Percentiles rank a stretch among this genome's conserved stretches.
Conservation (phyloP, 1,139 yeast species). For the Wickerhamomyces sp. region DNA sequence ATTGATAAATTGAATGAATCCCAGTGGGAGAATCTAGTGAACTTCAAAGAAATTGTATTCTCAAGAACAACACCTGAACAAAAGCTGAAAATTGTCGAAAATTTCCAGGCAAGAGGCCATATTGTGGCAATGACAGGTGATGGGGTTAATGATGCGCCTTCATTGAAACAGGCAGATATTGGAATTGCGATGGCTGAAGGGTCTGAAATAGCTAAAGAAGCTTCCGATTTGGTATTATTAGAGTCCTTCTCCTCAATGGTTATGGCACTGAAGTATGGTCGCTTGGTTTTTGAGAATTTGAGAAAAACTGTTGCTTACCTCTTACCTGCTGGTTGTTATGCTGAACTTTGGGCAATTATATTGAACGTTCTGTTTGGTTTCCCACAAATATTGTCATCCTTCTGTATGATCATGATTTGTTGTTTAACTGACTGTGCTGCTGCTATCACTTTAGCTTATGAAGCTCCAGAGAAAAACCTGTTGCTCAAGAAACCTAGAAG, state of each 20-base stretch:
- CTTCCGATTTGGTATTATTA: conserved; percentile 46
- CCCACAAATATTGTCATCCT: conserved; percentile 48
- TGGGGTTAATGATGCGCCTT: conserved; percentile 52
- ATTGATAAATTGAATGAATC: conserved; percentile 33
- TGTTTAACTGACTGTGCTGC: conserved; percentile 45
- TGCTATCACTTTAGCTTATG: conserved; percentile 43
- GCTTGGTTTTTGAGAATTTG: conserved; percentile 49
- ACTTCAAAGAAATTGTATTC: conserved; percentile 43
- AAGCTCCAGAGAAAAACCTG: conserved; percentile 41
- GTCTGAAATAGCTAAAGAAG: conserved; percentile 56
- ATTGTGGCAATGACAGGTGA: conserved; percentile 51
- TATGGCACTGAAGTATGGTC: conserved; percentile 43
- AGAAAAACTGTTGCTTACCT: conserved; percentile 46
- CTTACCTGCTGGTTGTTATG: conserved; percentile 50
- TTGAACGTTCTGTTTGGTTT: conserved; percentile 45
- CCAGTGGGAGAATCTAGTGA: conserved; percentile 38
- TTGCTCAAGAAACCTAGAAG: conserved; percentile 41
- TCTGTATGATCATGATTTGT: conserved; percentile 49
- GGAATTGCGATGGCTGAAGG: conserved; percentile 50
- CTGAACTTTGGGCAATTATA: conserved; percentile 51
- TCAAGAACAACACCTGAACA: conserved; percentile 55
- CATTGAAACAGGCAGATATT: conserved; percentile 46
- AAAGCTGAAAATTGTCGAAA: conserved; percentile 44
- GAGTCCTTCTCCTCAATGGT: conserved; percentile 42
- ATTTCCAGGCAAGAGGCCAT: conserved; percentile 41